Base-by-base conservation (phyloP, 2,329 filamentous ascomycete genomes). In the Cytospora paraplurivora region DNA sequence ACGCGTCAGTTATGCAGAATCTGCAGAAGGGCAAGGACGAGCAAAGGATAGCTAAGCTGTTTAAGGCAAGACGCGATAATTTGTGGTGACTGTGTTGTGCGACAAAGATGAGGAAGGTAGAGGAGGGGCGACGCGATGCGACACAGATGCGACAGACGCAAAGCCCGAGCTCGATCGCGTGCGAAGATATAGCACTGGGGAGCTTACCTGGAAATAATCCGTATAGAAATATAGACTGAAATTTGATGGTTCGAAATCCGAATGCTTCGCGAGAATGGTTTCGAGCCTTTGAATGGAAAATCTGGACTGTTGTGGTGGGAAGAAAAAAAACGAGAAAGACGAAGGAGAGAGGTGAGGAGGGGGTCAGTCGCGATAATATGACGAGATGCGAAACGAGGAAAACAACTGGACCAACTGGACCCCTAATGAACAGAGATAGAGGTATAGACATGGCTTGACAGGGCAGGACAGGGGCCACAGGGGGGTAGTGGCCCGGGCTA, bases 361-460 rank as follows among this genome's bases (percentile, higher is more conserved):
- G 38, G 56, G 56, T 15, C 37, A 35, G 63, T 57, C 56, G 62
- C 62, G 62, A 63, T 56, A 52, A 63, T 56, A 52, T 52, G 62
- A 41, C 41, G n/a, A n/a, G 47, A 63, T 65, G 63, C 56, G 63
- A 65, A 64, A 65, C 63, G 52, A 66, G 64, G 62, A 66, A 66
- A 66, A 66, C 65, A 66, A 63, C 51, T 54, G 37, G 58, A 61
- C 58, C 37, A 54, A 61, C 21, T 27, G 27, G 27, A 27, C 37
- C 58, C 55, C 55, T 33, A 52, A 38, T 55, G 34, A 61, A 37
- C 37, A 21, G 37, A 41, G 51, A 27, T 53, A 49, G 59, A 34
- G 51, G 32, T 35, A 44, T 51, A 35, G 59, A 38, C 15, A 27
- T n/a, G 47, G 44, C 51, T 6, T 34, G 50, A 27, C 37, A 6